Evolutionary conservation across 2,329 filamentous ascomycete species (phyloP).

Genomic region (Cercospora janseana): DNA sequence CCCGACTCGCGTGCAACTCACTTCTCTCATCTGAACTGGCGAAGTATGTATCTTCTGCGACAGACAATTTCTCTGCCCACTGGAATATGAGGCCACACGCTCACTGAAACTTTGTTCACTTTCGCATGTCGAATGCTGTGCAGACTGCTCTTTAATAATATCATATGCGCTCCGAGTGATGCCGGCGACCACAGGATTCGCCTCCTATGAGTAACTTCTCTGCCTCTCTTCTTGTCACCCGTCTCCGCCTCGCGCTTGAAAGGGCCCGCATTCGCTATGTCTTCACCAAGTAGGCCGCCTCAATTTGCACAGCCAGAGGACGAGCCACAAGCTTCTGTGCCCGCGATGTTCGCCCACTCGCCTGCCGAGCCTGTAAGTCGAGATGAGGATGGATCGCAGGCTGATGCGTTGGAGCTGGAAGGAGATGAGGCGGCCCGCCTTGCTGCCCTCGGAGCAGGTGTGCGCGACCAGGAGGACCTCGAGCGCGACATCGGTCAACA

Average conservation of each 20-base stretch:
- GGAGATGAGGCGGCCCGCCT: constrained; percentile 43
- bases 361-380: background rate
- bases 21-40: constrained; percentile 1
- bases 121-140: too few relatives aligned
- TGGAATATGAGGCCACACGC: too few relatives aligned
- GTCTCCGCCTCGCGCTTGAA: background rate
- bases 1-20: constrained; percentile 1
- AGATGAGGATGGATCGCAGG: constrained; percentile 1
- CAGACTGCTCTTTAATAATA: too few relatives aligned
- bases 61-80: background rate
- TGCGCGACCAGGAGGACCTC: constrained; percentile 84
- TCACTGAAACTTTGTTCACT: too few relatives aligned
- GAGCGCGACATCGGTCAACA: constrained; percentile 78
- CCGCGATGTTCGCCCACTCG: background rate
- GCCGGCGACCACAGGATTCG: constrained; percentile 1
- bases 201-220: constrained; percentile 13
- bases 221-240: constrained; percentile 1
- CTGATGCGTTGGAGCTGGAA: constrained; percentile 8
- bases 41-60: too few relatives aligned
- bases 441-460: constrained; percentile 41
- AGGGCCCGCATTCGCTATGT: constrained; percentile 2
- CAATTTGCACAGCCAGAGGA: background rate
- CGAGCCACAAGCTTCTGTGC: background rate
- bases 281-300: background rate
- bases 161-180: too few relatives aligned